Evolutionary conservation across 2,329 filamentous ascomycete species (phyloP).

Genomic region (Thermothelomyces thermophilus): DNA sequence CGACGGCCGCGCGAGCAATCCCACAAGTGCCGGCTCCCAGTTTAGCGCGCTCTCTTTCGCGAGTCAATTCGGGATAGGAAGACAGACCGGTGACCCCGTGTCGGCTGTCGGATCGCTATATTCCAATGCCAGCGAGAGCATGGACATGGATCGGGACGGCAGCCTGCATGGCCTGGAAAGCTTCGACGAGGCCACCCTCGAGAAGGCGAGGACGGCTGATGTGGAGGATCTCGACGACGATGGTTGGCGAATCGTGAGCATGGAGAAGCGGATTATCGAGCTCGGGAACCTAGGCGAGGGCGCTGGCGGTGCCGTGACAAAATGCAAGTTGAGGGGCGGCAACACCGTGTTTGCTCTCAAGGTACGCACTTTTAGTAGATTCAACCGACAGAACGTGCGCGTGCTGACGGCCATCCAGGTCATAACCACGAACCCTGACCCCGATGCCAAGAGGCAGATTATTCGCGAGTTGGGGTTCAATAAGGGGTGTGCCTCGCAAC

Average conservation of each 20-base stretch:
- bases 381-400: not conserved
- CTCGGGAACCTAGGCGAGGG: conserved; percentile 88
- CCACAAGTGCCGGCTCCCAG: conserved; percentile 80
- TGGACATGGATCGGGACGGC: conserved; percentile 69
- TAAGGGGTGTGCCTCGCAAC: conserved; percentile 90
- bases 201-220: conserved; percentile 77
- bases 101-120: conserved; percentile 83
- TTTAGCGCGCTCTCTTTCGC: conserved; percentile 80
- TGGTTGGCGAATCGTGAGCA: conserved; percentile 87
- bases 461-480: conserved; percentile 95
- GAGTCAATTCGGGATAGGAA: conserved; percentile 61
- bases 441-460: conserved; percentile 97
- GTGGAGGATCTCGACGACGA: conserved; percentile 94
- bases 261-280: conserved; percentile 81
- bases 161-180: conserved; percentile 71
- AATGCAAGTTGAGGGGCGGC: conserved; percentile 79
- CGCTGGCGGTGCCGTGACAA: conserved; percentile 90
- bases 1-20: conserved; percentile 71
- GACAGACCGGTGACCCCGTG: conserved; percentile 66
- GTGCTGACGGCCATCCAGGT: conserved; percentile 51
- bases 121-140: conserved; percentile 66
- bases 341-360: conserved; percentile 96
- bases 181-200: conserved; percentile 73
- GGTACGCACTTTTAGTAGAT: conserved; percentile 44
- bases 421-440: conserved; percentile 96